These are phyloP conservation scores for Colletotrichum trifolii DNA, from an alignment of 2,329 filamentous ascomycete genomes.

Conservation along the genomic window DNA sequence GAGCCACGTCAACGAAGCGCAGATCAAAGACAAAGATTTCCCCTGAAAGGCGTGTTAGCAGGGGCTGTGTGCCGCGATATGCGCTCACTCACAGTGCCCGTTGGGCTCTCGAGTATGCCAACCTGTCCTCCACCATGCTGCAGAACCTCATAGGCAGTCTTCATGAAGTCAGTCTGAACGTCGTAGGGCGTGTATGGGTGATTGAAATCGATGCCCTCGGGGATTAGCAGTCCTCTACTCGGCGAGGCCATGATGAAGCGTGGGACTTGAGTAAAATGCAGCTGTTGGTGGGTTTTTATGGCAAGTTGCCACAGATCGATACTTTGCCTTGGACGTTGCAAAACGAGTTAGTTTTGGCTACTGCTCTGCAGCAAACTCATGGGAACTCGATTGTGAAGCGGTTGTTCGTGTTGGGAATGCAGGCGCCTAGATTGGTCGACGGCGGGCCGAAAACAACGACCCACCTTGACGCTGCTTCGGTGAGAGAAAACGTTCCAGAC, in stretches of 20 bases:
- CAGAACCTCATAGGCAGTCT: slow-evolving; percentile 80
- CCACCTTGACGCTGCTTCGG: slow-evolving; percentile 1
- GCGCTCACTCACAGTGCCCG: slow-evolving; percentile 69
- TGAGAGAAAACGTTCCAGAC: not conserved
- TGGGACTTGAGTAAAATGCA: too few species aligned
- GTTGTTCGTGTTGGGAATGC: slow-evolving; percentile 8
- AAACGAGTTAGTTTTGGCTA: too few species aligned
- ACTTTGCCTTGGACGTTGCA: too few species aligned
- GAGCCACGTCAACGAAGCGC: slow-evolving; percentile 90
- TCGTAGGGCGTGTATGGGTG: slow-evolving; percentile 90
- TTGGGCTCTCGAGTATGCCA: slow-evolving; percentile 93
- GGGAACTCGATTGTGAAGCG: too few species aligned
- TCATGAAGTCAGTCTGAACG: slow-evolving; percentile 91
- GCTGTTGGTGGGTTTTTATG: too few species aligned
- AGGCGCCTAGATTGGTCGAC: slow-evolving; percentile 2
- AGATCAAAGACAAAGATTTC: slow-evolving; percentile 93
- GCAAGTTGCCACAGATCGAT: too few species aligned
- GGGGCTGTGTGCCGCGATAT: not conserved
- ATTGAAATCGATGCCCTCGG: slow-evolving; percentile 72
- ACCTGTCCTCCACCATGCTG: slow-evolving; percentile 77
- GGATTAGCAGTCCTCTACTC: slow-evolving; percentile 40
- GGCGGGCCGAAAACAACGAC: not conserved
- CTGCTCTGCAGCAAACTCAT: too few species aligned
- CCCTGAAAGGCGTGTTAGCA: slow-evolving; percentile 60
- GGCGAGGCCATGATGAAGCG: not conserved